These are phyloP conservation scores for Xerophyta viscosa DNA, from an alignment of 106 monocot genomes.

Conservation along the genomic window DNA sequence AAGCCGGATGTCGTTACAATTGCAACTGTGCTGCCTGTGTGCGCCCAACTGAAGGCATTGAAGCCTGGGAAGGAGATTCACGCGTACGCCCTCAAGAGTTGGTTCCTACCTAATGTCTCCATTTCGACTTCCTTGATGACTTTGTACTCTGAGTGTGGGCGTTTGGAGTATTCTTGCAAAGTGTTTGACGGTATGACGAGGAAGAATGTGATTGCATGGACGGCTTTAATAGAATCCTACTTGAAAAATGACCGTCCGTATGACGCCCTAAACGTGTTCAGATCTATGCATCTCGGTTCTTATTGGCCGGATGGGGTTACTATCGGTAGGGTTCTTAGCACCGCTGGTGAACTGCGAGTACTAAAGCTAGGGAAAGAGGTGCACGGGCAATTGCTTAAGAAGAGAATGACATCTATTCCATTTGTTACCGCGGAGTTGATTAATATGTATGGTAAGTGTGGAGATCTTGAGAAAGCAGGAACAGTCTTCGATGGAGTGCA, in stretches of 20 bases:
- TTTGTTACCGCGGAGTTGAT: constrained; percentile 22
- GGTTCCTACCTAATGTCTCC: constrained; percentile 69
- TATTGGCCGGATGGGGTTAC: constrained; percentile 52
- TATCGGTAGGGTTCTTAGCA: constrained; percentile 42
- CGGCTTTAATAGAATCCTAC: constrained; percentile 74
- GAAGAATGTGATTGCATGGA: constrained; percentile 81
- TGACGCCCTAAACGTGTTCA: constrained; percentile 45
- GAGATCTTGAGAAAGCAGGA: constrained; percentile 32
- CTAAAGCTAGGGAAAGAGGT: constrained; percentile 66
- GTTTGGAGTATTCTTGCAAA: constrained; percentile 35
- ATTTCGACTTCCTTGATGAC: constrained; percentile 70
- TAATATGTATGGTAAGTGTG: constrained; percentile 44
- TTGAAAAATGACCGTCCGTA: constrained; percentile 31
- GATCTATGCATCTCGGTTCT: constrained; percentile 45
- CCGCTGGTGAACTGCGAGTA: constrained; percentile 31
- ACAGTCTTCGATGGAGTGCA: constrained; percentile 27
- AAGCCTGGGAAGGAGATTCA: constrained; percentile 79
- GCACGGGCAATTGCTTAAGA: constrained; percentile 54
- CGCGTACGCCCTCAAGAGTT: constrained; percentile 42
- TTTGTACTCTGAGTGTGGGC: constrained; percentile 57
- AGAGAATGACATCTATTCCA: constrained; percentile 20
- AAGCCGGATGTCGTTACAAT: constrained; percentile 71
- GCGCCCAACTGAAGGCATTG: constrained; percentile 43
- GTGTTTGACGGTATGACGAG: constrained; percentile 52
- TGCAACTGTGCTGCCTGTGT: constrained; percentile 61